Conservation (phyloP, 768 basidiomycete species). For the Tulasnella sp. region DNA sequence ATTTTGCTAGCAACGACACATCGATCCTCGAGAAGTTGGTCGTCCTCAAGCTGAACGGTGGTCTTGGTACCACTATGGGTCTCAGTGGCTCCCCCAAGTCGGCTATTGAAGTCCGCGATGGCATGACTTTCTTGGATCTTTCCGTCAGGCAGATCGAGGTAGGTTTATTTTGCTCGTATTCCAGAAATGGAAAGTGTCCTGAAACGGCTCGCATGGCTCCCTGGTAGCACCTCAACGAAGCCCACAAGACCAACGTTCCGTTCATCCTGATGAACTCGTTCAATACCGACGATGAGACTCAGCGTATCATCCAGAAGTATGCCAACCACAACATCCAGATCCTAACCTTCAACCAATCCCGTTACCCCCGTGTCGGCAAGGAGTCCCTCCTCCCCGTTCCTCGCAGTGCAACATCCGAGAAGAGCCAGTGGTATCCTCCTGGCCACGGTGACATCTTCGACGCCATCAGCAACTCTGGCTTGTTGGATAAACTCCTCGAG, state of each 20-base stretch:
- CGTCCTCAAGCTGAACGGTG: conserved; percentile 92
- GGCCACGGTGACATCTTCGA: conserved; percentile 97
- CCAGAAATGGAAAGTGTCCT: not conserved
- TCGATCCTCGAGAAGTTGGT: conserved; percentile 84
- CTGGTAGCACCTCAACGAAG: conserved; percentile 69
- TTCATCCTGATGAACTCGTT: conserved; percentile 98
- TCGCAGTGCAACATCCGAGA: conserved; percentile 68
- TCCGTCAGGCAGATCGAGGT: conserved; percentile 87
- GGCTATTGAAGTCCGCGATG: conserved; percentile 92
- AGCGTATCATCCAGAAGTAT: conserved; percentile 95
- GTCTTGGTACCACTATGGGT: conserved; percentile 87
- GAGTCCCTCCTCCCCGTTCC: conserved; percentile 83
- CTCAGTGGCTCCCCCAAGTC: conserved; percentile 80
- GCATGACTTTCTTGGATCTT: conserved; percentile 96
- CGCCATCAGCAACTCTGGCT: conserved; percentile 80
- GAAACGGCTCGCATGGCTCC: not conserved
- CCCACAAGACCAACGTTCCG: conserved; percentile 80
- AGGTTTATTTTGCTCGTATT: conserved; percentile 20
- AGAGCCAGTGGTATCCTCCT: conserved; percentile 92
- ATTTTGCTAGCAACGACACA: conserved; percentile 41
- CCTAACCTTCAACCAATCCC: conserved; percentile 74
- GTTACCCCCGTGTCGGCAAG: conserved; percentile 88
- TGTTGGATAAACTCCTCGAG: conserved; percentile 78
- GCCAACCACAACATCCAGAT: conserved; percentile 73
- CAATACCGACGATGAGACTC: conserved; percentile 95